A percentile compares a stretch with the other conserved stretches of the same genome.
phyloP scores from a whole-genome alignment of 305 asterid genomes.

The Fraxinus xanthoxyloides region DNA sequence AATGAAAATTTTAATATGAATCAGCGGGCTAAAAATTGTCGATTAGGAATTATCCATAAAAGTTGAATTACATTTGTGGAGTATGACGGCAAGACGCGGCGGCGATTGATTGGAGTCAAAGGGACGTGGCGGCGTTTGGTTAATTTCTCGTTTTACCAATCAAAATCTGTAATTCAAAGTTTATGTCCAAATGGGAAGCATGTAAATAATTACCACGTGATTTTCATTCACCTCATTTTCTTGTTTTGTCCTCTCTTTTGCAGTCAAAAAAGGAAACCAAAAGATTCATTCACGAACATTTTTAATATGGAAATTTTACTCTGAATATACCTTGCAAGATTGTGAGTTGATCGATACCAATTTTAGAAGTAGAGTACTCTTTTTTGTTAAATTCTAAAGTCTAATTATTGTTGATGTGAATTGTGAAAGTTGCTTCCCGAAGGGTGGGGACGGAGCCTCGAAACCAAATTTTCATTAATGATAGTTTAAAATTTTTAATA shows the following conservation, averaged over 20 bases:
- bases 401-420: not conserved
- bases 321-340: not conserved
- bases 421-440: not conserved
- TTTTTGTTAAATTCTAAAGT: too few relatives aligned
- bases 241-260: not conserved
- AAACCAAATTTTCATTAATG: too few relatives aligned
- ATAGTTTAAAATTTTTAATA: too few relatives aligned
- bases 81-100: not conserved
- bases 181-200: not conserved
- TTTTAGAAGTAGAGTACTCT: not conserved
- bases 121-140: not conserved
- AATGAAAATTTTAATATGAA: too few relatives aligned
- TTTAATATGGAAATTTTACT: not conserved
- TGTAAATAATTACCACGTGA: not conserved
- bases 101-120: not conserved
- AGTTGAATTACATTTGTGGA: not conserved
- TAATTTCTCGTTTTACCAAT: not conserved
- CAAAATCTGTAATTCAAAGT: not conserved
- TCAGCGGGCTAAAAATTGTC: too few relatives aligned
- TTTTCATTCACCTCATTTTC: not conserved
- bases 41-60: not conserved
- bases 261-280: not conserved
- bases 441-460: not conserved
- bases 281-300: not conserved
- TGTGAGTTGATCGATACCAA: not conserved